A percentile compares a stretch with the other conserved stretches of the same genome.
phyloP scores from a whole-genome alignment of 2,329 filamentous ascomycete species.

The Aspergillus pseudoglaucus region DNA sequence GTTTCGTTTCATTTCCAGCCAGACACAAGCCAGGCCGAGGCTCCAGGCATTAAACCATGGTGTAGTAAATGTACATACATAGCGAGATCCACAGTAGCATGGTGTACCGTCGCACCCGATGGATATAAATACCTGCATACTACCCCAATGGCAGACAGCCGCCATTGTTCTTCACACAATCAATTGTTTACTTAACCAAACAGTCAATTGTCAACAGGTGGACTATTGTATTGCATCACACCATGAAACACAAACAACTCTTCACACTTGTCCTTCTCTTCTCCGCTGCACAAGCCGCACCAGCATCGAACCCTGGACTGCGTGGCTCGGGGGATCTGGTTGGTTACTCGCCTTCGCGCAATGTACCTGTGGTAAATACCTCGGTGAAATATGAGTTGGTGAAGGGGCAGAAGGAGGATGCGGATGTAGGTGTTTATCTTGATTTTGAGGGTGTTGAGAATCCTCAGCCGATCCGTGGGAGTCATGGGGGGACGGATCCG shows the following conservation, averaged over 20 bases:
- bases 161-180: too few species aligned
- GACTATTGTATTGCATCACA: not conserved
- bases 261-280: constrained; percentile 1
- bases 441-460: constrained; percentile 48
- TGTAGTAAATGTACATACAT: too few species aligned
- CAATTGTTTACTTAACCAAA: too few species aligned
- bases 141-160: too few species aligned
- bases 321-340: constrained; percentile 26
- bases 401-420: constrained; percentile 46
- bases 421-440: constrained; percentile 47
- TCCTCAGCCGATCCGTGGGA: constrained; percentile 53
- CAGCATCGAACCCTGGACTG: constrained; percentile 19
- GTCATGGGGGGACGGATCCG: constrained; percentile 45
- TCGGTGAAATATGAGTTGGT: constrained; percentile 38
- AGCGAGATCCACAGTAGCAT: too few species aligned
- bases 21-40: too few species aligned
- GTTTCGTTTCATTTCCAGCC: too few species aligned
- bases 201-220: too few species aligned
- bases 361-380: constrained; percentile 29
- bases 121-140: too few species aligned
- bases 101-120: too few species aligned
- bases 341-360: constrained; percentile 35
- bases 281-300: constrained; percentile 9
- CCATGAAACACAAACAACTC: not conserved
- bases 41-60: too few species aligned